Conservation (phyloP, 768 basidiomycete genomes). For the Amanita rimosa region DNA sequence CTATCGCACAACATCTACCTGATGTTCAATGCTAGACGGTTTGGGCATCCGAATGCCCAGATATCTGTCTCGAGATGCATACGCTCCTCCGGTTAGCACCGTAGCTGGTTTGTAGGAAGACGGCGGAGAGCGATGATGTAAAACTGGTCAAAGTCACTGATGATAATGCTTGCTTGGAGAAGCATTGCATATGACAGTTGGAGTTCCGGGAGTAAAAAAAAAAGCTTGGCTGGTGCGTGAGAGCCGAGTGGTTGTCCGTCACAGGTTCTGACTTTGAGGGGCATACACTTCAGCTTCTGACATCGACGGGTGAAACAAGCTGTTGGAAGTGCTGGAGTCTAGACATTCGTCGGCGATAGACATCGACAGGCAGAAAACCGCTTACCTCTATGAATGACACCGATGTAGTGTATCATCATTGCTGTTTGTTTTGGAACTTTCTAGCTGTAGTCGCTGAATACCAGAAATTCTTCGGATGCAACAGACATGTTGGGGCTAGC, state of each 20-base stretch:
- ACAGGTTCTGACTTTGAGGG: background rate
- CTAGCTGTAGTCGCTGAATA: slow-evolving; percentile 22
- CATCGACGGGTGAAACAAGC: slow-evolving; percentile 20
- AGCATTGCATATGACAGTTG: slow-evolving; percentile 11
- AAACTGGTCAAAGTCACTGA: slow-evolving; percentile 29
- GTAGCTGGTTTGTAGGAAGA: slow-evolving; percentile 19
- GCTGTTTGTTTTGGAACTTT: slow-evolving; percentile 21
- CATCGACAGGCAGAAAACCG: slow-evolving; percentile 10
- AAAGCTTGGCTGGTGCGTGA: background rate
- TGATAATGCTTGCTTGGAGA: slow-evolving; percentile 19
- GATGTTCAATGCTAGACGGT: too few relatives aligned
- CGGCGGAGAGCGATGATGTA: slow-evolving; percentile 15
- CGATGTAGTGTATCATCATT: slow-evolving; percentile 16
- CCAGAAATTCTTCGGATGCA: slow-evolving; percentile 16
- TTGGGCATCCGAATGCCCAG: slow-evolving; percentile 31
- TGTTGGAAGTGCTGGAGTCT: slow-evolving; percentile 22
- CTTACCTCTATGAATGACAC: slow-evolving; percentile 8
- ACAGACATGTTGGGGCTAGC: slow-evolving; percentile 21
- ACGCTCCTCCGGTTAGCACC: slow-evolving; percentile 18
- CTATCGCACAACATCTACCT: too few relatives aligned
- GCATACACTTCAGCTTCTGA: slow-evolving; percentile 16
- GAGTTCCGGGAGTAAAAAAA: too few relatives aligned
- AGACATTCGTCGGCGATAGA: slow-evolving; percentile 1
- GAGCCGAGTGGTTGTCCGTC: background rate
- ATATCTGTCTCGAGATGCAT: slow-evolving; percentile 20